Conservation (phyloP, 371 early-diverging fungal species). For the Parasitella parasitica region DNA sequence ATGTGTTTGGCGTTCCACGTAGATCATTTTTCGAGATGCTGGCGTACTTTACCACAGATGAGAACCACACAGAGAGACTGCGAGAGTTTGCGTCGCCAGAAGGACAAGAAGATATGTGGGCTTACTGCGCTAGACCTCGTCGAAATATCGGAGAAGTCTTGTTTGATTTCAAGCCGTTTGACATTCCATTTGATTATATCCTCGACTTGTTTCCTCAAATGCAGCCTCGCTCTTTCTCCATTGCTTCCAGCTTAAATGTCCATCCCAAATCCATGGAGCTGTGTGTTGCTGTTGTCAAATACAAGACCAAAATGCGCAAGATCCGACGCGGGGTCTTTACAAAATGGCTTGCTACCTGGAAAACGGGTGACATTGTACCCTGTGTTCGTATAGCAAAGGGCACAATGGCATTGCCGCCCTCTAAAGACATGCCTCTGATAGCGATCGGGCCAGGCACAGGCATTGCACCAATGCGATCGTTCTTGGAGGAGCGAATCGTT, state of each 20-base stretch:
- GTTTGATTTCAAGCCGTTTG: slow-evolving; percentile 74
- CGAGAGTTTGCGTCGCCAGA: slow-evolving; percentile 75
- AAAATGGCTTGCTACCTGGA: slow-evolving; percentile 64
- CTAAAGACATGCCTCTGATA: slow-evolving; percentile 59
- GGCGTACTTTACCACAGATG: slow-evolving; percentile 72
- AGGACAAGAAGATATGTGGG: slow-evolving; percentile 87
- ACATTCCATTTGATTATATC: slow-evolving; percentile 77
- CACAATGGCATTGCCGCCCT: slow-evolving; percentile 69
- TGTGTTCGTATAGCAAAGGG: slow-evolving; percentile 66
- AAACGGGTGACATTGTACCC: slow-evolving; percentile 46
- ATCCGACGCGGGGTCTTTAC: slow-evolving; percentile 84
- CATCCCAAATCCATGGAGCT: slow-evolving; percentile 66
- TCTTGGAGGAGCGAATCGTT: slow-evolving; percentile 68
- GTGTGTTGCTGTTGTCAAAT: slow-evolving; percentile 84
- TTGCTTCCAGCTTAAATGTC: slow-evolving; percentile 57
- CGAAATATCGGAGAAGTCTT: slow-evolving; percentile 85
- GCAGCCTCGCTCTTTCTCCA: slow-evolving; percentile 83
- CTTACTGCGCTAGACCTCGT: slow-evolving; percentile 77
- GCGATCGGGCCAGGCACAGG: slow-evolving; percentile 87
- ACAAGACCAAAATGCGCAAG: slow-evolving; percentile 71
- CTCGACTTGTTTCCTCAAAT: slow-evolving; percentile 82
- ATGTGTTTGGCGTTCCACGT: slow-evolving; percentile 82
- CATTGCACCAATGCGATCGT: slow-evolving; percentile 87
- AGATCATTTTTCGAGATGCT: slow-evolving; percentile 90
- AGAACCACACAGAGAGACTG: slow-evolving; percentile 75